Conservation (phyloP, 2,329 filamentous ascomycete species). For the Diplocarpon rosae region DNA sequence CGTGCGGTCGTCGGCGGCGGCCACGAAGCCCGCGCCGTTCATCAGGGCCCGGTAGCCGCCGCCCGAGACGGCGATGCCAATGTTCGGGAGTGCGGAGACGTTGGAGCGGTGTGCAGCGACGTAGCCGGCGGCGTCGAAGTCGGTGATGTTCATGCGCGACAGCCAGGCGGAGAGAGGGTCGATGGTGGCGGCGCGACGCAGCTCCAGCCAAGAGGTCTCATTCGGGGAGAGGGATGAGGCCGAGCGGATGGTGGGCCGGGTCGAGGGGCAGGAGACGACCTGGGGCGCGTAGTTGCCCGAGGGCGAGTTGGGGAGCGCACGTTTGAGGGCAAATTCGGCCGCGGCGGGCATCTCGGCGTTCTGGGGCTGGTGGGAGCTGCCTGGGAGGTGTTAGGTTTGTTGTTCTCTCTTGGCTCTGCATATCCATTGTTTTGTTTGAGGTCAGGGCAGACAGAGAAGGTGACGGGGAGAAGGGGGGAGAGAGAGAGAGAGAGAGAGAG, state of each 20-base stretch:
- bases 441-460: no score
- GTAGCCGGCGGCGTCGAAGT: conserved; percentile 66
- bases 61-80: conserved; percentile 69
- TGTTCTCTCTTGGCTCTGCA: neutral
- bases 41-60: conserved; percentile 81
- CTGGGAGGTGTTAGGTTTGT: conserved; percentile 12
- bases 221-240: conserved; percentile 52
- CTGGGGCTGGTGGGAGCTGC: no score
- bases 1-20: conserved; percentile 69
- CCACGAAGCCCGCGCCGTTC: conserved; percentile 69
- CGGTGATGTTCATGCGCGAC: conserved; percentile 58
- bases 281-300: conserved; percentile 62
- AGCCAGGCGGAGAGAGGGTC: conserved; percentile 67
- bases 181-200: conserved; percentile 61
- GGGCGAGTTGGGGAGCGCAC: conserved; percentile 26
- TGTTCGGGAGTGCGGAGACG: conserved; percentile 48
- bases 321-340: conserved; percentile 14
- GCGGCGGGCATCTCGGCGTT: conserved; percentile 17
- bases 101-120: conserved; percentile 50
- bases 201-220: conserved; percentile 64
- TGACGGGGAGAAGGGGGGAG: no score
- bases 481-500: no score
- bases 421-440: no score
- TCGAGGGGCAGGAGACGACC: conserved; percentile 55
- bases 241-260: conserved; percentile 56